These are phyloP conservation scores for Dactylellina drechsleri DNA, from an alignment of 2,329 filamentous ascomycete genomes.

Conservation along the genomic window DNA sequence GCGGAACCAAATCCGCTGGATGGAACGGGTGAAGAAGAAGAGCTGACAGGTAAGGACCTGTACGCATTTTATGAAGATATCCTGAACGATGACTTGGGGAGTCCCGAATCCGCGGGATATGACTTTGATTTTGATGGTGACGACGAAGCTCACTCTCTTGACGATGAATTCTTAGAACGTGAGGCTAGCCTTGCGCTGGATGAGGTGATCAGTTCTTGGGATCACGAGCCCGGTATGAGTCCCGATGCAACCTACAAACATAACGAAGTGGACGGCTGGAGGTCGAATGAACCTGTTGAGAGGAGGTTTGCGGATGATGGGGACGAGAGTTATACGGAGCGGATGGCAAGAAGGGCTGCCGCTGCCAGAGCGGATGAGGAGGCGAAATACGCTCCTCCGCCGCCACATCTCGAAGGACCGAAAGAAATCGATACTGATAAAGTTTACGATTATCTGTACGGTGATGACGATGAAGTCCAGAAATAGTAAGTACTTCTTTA, in stretches of 20 bases:
- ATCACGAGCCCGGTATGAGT: conserved; percentile 11
- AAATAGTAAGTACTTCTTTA: background rate
- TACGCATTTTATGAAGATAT: conserved; percentile 50
- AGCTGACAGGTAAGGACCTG: conserved; percentile 51
- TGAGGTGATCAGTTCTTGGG: conserved; percentile 25
- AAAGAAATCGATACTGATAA: background rate
- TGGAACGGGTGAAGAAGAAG: conserved; percentile 1
- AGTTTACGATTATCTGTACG: conserved; percentile 1
- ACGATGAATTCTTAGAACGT: conserved; percentile 43
- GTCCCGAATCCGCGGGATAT: conserved; percentile 23
- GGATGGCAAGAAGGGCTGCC: conserved; percentile 8
- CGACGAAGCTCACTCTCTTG: conserved; percentile 36
- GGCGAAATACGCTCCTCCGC: background rate
- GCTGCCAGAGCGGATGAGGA: conserved; percentile 14
- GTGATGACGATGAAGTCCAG: background rate
- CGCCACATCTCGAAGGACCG: background rate
- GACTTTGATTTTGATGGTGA: conserved; percentile 20
- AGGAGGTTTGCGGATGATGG: conserved; percentile 7
- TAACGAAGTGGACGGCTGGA: background rate
- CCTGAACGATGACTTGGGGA: conserved; percentile 39
- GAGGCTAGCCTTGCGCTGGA: conserved; percentile 29
- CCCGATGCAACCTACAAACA: conserved; percentile 1
- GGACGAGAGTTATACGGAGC: conserved; percentile 17
- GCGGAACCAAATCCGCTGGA: background rate
- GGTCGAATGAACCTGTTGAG: background rate